Percentiles rank a stretch among this genome's conserved stretches.
Conservation (phyloP, 108 stramenopile species). For the Fragilariopsis cylindrus region DNA sequence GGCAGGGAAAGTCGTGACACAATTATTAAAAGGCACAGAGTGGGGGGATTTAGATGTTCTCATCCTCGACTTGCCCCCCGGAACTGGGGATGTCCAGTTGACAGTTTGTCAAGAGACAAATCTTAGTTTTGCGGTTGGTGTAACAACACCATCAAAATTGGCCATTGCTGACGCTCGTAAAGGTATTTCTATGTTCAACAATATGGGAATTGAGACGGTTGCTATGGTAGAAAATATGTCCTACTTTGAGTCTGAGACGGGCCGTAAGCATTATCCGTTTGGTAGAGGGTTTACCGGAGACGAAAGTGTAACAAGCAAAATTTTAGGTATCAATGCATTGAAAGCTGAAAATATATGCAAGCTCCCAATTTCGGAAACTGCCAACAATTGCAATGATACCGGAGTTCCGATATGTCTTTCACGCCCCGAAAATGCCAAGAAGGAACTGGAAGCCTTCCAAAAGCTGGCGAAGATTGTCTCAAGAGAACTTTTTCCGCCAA, state of each 20-base stretch:
- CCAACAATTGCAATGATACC: slow-evolving; percentile 69
- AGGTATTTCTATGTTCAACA: slow-evolving; percentile 95
- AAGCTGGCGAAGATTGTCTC: slow-evolving; percentile 71
- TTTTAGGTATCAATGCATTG: background rate
- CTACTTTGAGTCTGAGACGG: slow-evolving; percentile 88
- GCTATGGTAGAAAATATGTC: slow-evolving; percentile 99
- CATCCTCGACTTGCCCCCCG: slow-evolving; percentile 97
- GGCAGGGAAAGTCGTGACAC: slow-evolving; percentile 90
- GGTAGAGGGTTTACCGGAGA: slow-evolving; percentile 53
- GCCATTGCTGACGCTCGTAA: slow-evolving; percentile 94
- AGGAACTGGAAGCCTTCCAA: slow-evolving; percentile 55
- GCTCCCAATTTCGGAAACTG: slow-evolving; percentile 69
- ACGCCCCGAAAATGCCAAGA: slow-evolving; percentile 41
- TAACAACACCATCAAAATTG: slow-evolving; percentile 97
- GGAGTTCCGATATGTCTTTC: slow-evolving; percentile 68
- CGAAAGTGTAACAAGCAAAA: background rate
- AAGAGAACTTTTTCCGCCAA: slow-evolving; percentile 62
- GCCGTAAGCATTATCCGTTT: slow-evolving; percentile 83
- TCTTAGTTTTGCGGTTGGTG: slow-evolving; percentile 95
- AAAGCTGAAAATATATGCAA: slow-evolving; percentile 57
- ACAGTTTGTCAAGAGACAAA: slow-evolving; percentile 94
- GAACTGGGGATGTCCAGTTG: slow-evolving; percentile 98
- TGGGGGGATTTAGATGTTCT: slow-evolving; percentile 99
- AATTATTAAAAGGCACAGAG: slow-evolving; percentile 94
- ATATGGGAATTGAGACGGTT: slow-evolving; percentile 89